Evolutionary conservation across 1,139 yeast species (phyloP), one percentile per base, ranked within the genome.

Genomic region (Kodamaea plutei): DNA sequence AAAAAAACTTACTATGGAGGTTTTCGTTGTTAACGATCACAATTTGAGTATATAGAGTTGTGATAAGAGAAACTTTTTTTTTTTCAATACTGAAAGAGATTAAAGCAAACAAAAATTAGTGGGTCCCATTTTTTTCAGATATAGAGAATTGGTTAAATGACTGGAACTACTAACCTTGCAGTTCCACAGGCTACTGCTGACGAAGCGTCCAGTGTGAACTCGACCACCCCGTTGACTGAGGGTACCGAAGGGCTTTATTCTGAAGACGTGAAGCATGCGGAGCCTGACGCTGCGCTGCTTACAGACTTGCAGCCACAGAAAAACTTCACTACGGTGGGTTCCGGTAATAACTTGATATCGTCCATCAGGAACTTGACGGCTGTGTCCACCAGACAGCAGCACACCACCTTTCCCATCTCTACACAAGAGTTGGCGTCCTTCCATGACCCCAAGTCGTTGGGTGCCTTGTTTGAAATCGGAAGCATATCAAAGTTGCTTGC

Each of bases 371-470:
- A 13, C 26, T 34, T 23, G 28, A 33, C 31, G 3, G 28, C 31
- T 4, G 18, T 15, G 4, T 32, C 35, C 8, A 12, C 22, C 13
- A 25, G 21, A 9, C 19, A 29, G n/a, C 20, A 20, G 25, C 18
- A 13, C 7, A n/a, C n/a, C n/a, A 23, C 19, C 9, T 37, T 35
- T 11, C 22, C 31, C 10, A 37, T 56, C 7, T 35, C 55, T 2
- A 49, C 58, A 0, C 50, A 52, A 2, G 57, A 65, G 15, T 51
- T 73, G 28, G 50, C 64, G 13, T 56, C 47, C 9, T 53, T 75
- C 15, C 79, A 73, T 42, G 80, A 74, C 46, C 79, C 80, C 20
- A 75, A 74, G 46, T 69, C 76, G 1, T 45, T 75, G 9, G 47
- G 43, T 22, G 50, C 57, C 11, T 51, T 75, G 12, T 42, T 55